These are phyloP conservation scores for Quercus mongolica DNA, from an alignment of 306 rosid species.

Conservation along the genomic window DNA sequence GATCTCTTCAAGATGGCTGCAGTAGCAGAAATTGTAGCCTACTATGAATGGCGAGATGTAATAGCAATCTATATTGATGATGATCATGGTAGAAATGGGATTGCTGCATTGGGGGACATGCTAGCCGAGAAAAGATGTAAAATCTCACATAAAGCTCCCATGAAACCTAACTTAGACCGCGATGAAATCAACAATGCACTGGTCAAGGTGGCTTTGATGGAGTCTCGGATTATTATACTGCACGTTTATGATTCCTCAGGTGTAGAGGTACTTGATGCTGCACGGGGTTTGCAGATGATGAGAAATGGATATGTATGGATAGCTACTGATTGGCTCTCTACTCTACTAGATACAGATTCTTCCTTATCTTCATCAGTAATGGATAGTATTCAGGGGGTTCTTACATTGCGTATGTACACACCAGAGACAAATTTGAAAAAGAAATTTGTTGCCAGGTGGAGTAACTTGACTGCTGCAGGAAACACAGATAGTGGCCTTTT, in stretches of 20 bases:
- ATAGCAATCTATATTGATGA: conserved; percentile 84
- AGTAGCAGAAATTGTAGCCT: conserved; percentile 63
- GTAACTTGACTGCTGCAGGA: conserved; percentile 45
- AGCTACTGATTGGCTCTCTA: conserved; percentile 67
- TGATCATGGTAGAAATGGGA: conserved; percentile 88
- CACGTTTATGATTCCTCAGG: conserved; percentile 49
- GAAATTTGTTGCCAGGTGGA: conserved; percentile 68
- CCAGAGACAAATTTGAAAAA: conserved; percentile 64
- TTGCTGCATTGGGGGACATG: conserved; percentile 59
- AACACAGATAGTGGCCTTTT: conserved; percentile 18
- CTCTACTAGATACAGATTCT: conserved; percentile 45
- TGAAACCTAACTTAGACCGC: conserved; percentile 40
- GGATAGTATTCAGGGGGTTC: conserved; percentile 69
- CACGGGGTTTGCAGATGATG: conserved; percentile 71
- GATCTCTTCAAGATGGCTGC: conserved; percentile 83
- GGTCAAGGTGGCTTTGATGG: conserved; percentile 72
- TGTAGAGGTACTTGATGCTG: conserved; percentile 47
- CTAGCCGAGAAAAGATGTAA: conserved; percentile 77
- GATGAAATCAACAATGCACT: conserved; percentile 59
- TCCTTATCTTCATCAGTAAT: conserved; percentile 33
- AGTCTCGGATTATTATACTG: conserved; percentile 70
- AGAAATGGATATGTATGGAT: conserved; percentile 89
- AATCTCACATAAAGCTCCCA: conserved; percentile 78
- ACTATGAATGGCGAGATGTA: conserved; percentile 82
- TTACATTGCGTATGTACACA: conserved; percentile 60